Evolutionary conservation across 1,284 basidiomycete genomes (phyloP), one percentile per base, ranked within the genome.

Genomic region (Calocybe gambosa): DNA sequence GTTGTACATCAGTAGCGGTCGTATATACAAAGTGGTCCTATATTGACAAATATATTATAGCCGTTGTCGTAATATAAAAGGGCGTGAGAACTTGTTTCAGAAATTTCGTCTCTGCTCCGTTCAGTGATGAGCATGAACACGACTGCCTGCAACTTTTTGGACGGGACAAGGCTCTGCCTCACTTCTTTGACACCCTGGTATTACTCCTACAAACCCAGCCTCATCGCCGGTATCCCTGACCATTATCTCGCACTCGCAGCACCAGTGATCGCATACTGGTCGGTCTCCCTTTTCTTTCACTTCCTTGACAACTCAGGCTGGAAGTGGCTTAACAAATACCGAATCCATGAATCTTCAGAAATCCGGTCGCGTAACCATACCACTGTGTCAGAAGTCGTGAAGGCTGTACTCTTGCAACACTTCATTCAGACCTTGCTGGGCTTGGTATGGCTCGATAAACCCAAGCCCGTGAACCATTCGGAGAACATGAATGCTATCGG

Each of bases 221-320:
- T 93, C 45, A 46, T 90, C 6, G 65, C 78, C 7, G 69, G 71
- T 42, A 57, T 93, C 45, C 75, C 85, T 1, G 95, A 98, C 71
- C 75, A 84, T 49, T 58, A 78, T 52, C 69, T 94, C 34, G 78
- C 89, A 2, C 71, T 97, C 43, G 72, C 80, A 3, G 75, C 82
- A 0, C 94, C 95, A 1, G 61, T 97, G 50, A 48, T 87, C 49
- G 79, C 83, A n/a, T 98, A 99, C 71, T 99, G 96, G 95, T 55
- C 67, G 2, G 67, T 85, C 36, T 93, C 91, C 1, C 68, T 87
- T 46, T 66, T 89, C 61, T 99, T 95, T 71, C 83, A 93, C 61
- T 57, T 68, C 25, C 75, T 99, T 57, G 95, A 99, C 68, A 67
- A 71, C 16, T 80, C 80, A 18, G 73, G 78, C 43, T 82, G 87